phyloP scores from a whole-genome alignment of 148 eudicot species.

The Vaccinium macrocarpon region DNA sequence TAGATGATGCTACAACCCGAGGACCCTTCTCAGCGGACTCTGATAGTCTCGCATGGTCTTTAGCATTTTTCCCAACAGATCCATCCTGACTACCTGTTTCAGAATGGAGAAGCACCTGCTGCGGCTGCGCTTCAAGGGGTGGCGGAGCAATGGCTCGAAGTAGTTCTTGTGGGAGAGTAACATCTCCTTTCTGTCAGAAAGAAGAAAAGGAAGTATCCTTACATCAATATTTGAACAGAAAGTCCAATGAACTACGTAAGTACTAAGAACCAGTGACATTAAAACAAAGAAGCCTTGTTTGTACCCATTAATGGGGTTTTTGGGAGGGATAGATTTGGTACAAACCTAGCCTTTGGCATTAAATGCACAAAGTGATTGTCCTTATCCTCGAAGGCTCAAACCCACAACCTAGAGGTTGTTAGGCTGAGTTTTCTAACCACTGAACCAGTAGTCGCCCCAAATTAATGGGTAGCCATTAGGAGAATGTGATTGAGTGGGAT shows the following conservation, averaged over 20 bases:
- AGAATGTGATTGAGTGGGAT: not conserved
- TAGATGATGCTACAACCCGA: conserved; percentile 35
- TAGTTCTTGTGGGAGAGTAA: conserved; percentile 81
- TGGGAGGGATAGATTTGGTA: conserved; percentile 3
- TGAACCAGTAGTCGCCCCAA: not conserved
- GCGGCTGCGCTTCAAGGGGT: conserved; percentile 66
- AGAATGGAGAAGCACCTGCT: conserved; percentile 47
- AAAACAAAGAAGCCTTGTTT: not conserved
- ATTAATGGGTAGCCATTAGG: not conserved
- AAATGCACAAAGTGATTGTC: conserved; percentile 12
- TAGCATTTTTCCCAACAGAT: conserved; percentile 44
- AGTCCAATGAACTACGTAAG: conserved; percentile 11
- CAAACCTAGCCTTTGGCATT: not conserved
- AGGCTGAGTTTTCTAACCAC: conserved; percentile 5
- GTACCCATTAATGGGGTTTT: not conserved
- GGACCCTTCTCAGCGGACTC: conserved; percentile 56
- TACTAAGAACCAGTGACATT: not conserved
- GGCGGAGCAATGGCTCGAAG: conserved; percentile 84
- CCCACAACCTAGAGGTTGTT: conserved; percentile 4
- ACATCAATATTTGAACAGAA: conserved; percentile 13
- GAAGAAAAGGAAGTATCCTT: conserved; percentile 21
- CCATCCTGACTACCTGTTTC: conserved; percentile 48
- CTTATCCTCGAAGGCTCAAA: not conserved
- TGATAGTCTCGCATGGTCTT: conserved; percentile 42
- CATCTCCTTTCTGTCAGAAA: conserved; percentile 80